Evolutionary conservation across 192 early-diverging fungal species (phyloP).

Genomic region (Coemansia sp.): DNA sequence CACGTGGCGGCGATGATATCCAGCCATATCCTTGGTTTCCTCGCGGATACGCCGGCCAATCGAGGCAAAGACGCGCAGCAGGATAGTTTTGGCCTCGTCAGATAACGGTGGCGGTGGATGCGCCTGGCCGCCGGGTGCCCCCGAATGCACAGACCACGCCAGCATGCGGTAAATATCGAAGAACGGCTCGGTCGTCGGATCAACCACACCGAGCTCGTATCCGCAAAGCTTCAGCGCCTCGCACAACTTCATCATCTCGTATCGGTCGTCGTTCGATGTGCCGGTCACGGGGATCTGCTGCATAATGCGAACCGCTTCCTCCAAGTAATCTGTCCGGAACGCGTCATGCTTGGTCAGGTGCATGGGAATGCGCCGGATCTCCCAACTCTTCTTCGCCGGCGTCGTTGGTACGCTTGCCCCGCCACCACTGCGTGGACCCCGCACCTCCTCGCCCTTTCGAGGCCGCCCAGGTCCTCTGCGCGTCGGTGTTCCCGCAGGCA

Average conservation of each 20-base stretch:
- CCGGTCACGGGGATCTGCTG: conserved; percentile 18
- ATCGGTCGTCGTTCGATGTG: conserved; percentile 29
- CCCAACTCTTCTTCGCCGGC: conserved; percentile 14
- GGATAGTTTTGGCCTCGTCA: conserved; percentile 23
- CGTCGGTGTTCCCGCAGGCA: not conserved
- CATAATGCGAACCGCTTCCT: conserved; percentile 16
- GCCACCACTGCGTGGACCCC: not conserved
- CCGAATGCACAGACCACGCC: conserved; percentile 42
- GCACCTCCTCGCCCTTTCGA: conserved; percentile 21
- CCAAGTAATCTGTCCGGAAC: conserved; percentile 26
- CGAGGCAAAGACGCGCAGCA: conserved; percentile 39
- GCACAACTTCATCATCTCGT: conserved; percentile 50
- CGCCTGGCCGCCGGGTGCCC: conserved; percentile 13
- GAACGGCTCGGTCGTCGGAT: conserved; percentile 13
- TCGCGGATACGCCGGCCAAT: conserved; percentile 36
- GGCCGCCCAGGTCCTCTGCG: conserved; percentile 32
- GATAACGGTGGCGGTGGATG: conserved; percentile 30
- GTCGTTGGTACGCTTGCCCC: not conserved
- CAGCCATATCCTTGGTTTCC: conserved; percentile 50
- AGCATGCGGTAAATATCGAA: conserved; percentile 37
- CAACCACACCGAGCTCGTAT: conserved; percentile 31
- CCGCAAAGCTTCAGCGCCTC: conserved; percentile 55
- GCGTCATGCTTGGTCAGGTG: conserved; percentile 48
- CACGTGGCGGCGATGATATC: conserved; percentile 45
- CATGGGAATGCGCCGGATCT: conserved; percentile 34